Base-by-base conservation (phyloP, 805 yeast genomes). In the Saturnispora bothae region DNA sequence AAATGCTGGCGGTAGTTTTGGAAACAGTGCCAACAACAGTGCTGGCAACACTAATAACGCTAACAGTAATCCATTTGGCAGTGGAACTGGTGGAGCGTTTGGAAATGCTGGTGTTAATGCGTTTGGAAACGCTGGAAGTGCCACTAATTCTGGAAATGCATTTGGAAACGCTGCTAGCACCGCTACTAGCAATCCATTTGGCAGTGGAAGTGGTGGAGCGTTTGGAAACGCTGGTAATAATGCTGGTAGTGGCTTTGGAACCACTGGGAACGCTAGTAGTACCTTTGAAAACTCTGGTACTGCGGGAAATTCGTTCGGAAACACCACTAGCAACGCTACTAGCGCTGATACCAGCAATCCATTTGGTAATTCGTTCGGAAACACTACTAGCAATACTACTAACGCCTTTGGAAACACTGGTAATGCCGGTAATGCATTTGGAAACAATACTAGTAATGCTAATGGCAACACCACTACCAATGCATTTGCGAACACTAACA, bases 401-500 rank as follows among this genome's bases (percentile, higher is more conserved):
- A 28, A 26, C 13, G 22, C 21, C 15, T 14, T 26, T 19, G 34
- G 26, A 9, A 21, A 21, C 22, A 23, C 28, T 12, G 17, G 27
- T 10, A 22, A 7, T 10, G 10, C n/a, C n/a, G n/a, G n/a, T n/a
- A n/a, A n/a, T n/a, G n/a, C n/a, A n/a, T n/a, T n/a, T n/a, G n/a
- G n/a, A n/a, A n/a, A n/a, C n/a, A n/a, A n/a, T n/a, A n/a, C n/a
- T n/a, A n/a, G n/a, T n/a, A n/a, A n/a, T n/a, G n/a, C n/a, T n/a
- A n/a, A n/a, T n/a, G n/a, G n/a, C n/a, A n/a, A 7, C 28, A n/a
- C 28, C 6, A n/a, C 28, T n/a, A n/a, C 28, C 6, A 26, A 26
- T 22, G 25, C 25, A 22, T 27, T 14, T 27, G 16, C 7, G 14
- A 27, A 27, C 10, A 23, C 5, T 39, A 65, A 60, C 38, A 10